Evolutionary conservation across 2,329 filamentous ascomycete genomes (phyloP), one percentile per base, ranked within the genome.

Genomic region (Fusarium pseudograminearum): DNA sequence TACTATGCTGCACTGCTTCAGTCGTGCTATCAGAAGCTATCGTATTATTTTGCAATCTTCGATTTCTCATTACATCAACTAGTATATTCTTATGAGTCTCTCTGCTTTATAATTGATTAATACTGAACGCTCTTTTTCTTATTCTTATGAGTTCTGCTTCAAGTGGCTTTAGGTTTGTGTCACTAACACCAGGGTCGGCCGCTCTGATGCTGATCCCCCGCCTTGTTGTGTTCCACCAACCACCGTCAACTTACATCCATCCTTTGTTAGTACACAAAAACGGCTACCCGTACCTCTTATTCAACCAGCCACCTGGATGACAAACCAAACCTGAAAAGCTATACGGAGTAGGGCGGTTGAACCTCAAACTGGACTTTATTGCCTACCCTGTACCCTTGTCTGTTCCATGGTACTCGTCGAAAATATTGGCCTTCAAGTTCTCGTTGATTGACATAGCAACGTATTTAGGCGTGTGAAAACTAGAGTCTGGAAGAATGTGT

Each of bases 401-500:
- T 12, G 6, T 36, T 14, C 33, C 30, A 5, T 33, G 7, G 14
- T 36, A 18, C 33, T n/a, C 8, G 9, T 18, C 16, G 18, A 36
- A 18, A 36, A 36, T 18, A 5, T 36, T 36, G 16, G 76, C 72
- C 22, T 78, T 73, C 1, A 75, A 75, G 7, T 65, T 54, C 40
- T 72, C 71, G 45, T 72, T 72, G 2, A 75, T 55, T 28, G 75
- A 75, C 24, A 80, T 34, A 22, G 74, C 65, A 9, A 74, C 71
- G 7, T 70, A 69, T 18, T 59, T 61, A 1, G 78, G 78, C 3
- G 78, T 80, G 1, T 78, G 78, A 20, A 80, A 67, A 4, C 78
- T 77, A 10, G 78, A 80, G 15, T 62, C 65, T 9, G 76, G 77
- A 4, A 81, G 73, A 3, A 73, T 4, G 69, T 77, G 44, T 80